Evolutionary conservation across 805 yeast species (phyloP), one percentile per base, ranked within the genome.

Genomic region (Lipomyces yamadae): DNA sequence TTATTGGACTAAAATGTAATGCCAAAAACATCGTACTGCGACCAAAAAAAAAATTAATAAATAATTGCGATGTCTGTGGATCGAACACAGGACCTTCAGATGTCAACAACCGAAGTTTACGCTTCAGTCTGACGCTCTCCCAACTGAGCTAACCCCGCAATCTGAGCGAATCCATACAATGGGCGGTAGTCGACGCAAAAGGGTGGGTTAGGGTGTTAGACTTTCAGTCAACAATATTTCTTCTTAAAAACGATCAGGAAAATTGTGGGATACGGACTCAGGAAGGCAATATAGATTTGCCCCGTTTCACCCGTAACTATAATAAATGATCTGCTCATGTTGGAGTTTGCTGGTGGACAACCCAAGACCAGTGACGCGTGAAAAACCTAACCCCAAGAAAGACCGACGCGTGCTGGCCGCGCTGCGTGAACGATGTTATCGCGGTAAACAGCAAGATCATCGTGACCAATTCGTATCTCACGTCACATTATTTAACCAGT

Each of bases 11-110:
- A 1, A 24, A 24, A 24, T 1, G 24, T 24, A 24, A 24, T 24
- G 24, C 39, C 39, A 1, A 37, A 37, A n/a, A n/a, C n/a, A 35
- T 35, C 8, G 39, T 35, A 48, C 6, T n/a, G 13, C 4, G 30
- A 48, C 15, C 18, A 48, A 48, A 48, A 2, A 48, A 48, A 15
- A 48, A 48, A 6, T 24, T 24, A 24, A 24, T 11, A 56, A 35
- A 56, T 35, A 56, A 37, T 32, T 56, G 42, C 81, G 80, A 76
- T 72, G 78, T 78, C 80, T 86, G 91, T 86, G 92, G 91, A 86
- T 88, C 89, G 92, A 88, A 88, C 92, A 86, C 91, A 86, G 88
- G 90, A 87, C 92, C 91, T 88, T 84, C 90, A 87, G 90, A 87
- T 87, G 55, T 29, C 55, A 29, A 52, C 0, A 56, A 56, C 58